These are phyloP conservation scores for Phyllosticta paracitricarpa DNA, from an alignment of 2,329 filamentous ascomycete genomes.

Conservation along the genomic window DNA sequence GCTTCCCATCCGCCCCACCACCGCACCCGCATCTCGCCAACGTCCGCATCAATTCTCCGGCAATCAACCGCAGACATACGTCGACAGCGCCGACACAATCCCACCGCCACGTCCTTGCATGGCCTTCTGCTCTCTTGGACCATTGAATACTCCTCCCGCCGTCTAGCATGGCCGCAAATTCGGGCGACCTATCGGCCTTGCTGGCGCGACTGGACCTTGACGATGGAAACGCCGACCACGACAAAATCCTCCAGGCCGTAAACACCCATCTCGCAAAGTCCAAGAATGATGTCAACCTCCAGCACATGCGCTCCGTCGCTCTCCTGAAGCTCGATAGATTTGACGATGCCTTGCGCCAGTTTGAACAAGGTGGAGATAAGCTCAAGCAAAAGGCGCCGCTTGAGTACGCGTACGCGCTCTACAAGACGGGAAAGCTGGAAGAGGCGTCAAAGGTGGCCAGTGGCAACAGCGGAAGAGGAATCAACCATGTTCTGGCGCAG, in stretches of 20 bases:
- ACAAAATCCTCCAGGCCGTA: constrained; percentile 59
- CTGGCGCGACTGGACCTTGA: constrained; percentile 49
- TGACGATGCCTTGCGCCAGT: constrained; percentile 61
- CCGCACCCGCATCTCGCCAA: too few species aligned
- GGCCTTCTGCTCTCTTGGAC: background rate
- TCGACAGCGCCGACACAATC: background rate
- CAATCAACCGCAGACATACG: background rate
- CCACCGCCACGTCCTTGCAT: constrained; percentile 5
- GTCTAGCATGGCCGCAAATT: constrained; percentile 29
- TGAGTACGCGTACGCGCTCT: constrained; percentile 73
- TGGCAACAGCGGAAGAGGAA: constrained; percentile 36
- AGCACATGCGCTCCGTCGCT: constrained; percentile 62
- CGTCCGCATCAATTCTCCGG: too few species aligned
- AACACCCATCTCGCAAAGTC: constrained; percentile 47
- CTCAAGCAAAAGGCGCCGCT: constrained; percentile 53
- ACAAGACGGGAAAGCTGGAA: constrained; percentile 62
- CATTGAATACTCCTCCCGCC: background rate
- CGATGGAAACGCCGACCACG: constrained; percentile 48
- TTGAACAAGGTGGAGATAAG: constrained; percentile 52
- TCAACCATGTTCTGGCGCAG: constrained; percentile 52
- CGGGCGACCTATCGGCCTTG: constrained; percentile 40
- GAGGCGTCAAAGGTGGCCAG: constrained; percentile 50
- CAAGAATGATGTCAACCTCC: constrained; percentile 50
- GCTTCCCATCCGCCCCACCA: too few species aligned
- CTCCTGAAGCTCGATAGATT: constrained; percentile 76